phyloP scores from a whole-genome alignment of 495 filamentous ascomycete species.

The Penicillium manginii region DNA sequence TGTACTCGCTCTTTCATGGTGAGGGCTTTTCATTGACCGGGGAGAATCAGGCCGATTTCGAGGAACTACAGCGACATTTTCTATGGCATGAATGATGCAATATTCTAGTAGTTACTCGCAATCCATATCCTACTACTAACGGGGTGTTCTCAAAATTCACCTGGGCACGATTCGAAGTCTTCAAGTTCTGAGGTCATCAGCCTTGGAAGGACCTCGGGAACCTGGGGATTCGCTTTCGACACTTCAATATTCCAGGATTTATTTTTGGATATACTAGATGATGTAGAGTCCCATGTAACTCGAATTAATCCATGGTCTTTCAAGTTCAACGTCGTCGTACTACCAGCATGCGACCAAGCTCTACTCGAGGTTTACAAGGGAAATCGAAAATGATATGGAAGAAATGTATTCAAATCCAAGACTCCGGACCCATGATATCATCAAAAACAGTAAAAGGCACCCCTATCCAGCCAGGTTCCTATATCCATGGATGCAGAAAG shows the following conservation, averaged over 20 bases:
- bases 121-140: too few relatives aligned
- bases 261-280: too few relatives aligned
- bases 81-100: background rate
- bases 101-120: too few relatives aligned
- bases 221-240: too few relatives aligned
- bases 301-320: too few relatives aligned
- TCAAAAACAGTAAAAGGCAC: conserved; percentile 26
- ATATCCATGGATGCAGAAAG: conserved; percentile 27
- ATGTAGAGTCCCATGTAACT: too few relatives aligned
- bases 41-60: conserved; percentile 6
- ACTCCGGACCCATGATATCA: conserved; percentile 37
- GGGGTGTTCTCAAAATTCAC: too few relatives aligned
- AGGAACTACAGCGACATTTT: conserved; percentile 9
- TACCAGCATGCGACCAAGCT: background rate
- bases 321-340: too few relatives aligned
- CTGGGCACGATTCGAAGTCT: too few relatives aligned
- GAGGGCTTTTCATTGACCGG: conserved; percentile 6
- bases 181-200: too few relatives aligned
- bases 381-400: conserved; percentile 4
- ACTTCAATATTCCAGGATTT: too few relatives aligned
- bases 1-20: conserved; percentile 8
- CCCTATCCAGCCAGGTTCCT: conserved; percentile 25
- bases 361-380: background rate
- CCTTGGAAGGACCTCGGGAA: too few relatives aligned
- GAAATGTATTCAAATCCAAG: conserved; percentile 25